Base-by-base conservation (phyloP, 148 eudicot genomes). In the Cornus suecica region DNA sequence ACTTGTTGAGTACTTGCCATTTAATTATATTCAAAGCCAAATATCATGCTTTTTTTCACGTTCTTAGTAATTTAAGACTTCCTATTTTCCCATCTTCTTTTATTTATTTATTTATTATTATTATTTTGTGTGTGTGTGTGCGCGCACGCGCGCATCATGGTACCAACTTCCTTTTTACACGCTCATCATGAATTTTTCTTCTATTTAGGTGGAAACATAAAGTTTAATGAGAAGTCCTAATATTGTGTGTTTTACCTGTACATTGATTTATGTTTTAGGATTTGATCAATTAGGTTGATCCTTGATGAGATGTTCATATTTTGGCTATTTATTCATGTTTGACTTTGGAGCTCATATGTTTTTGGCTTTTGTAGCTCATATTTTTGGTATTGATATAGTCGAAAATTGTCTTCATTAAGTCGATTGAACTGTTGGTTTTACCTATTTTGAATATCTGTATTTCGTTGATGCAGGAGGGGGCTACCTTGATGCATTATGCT, bases 401-500 rank as follows among this genome's bases (percentile, higher is more conserved):
- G 20, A 13, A 1, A 48, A 11, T 16, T 65, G 61, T 73, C 9
- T 7, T 2, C 29, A 26, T 66, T 28, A 15, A 24, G 22, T 27
- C 11, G 52, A 22, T 66, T 28, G 18, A 67, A 27, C 26, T 10
- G 54, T 13, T 48, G 54, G 16, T 68, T 51, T 67, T 48, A 15
- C 28, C 8, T 77, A 26, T 23, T 72, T 52, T 48, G 58, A 25
- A 14, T 15, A 78, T 66, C 61, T 41, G 2, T 56, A 51, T 32
- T 32, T 32, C 16, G 62, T 30, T 76, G 52, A 75, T 41, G 70
- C 83, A 95, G 99, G 94, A 90, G 31, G 97, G 99, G 61, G 97
- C 99, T 68, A 92, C 94, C 24, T 83, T 95, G 79, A 84, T 95
- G 93, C 99, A 95, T 77, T 95, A 91, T 84, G 99, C 99, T 72